A percentile compares a stretch with the other conserved stretches of the same genome.
phyloP scores from a whole-genome alignment of 495 filamentous ascomycete genomes.

The Tuber indicum region DNA sequence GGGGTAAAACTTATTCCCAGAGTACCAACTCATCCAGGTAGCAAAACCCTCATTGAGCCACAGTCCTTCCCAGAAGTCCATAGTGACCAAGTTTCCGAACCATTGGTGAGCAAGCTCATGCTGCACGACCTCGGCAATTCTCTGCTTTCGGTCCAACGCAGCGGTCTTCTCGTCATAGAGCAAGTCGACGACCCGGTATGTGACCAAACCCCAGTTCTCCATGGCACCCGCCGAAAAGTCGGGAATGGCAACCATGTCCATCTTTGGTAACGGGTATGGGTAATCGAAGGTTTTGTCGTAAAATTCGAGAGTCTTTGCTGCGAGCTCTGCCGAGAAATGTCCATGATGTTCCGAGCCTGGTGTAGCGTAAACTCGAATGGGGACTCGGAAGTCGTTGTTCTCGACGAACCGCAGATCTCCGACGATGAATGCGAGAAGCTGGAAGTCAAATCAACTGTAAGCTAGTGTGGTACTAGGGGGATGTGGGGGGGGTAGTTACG shows the following conservation, averaged over 20 bases:
- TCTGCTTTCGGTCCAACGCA: slow-evolving; percentile 85
- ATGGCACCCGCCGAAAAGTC: slow-evolving; percentile 91
- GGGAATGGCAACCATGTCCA: slow-evolving; percentile 97
- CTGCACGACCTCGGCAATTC: slow-evolving; percentile 89
- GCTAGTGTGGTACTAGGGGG: not conserved
- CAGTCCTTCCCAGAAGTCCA: slow-evolving; percentile 98
- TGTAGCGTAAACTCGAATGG: slow-evolving; percentile 63
- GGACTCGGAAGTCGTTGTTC: slow-evolving; percentile 65
- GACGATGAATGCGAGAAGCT: slow-evolving; percentile 65
- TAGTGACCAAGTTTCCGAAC: slow-evolving; percentile 98
- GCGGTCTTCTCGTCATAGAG: slow-evolving; percentile 87
- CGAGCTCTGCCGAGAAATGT: slow-evolving; percentile 62
- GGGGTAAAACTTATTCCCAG: slow-evolving; percentile 80
- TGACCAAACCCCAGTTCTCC: slow-evolving; percentile 99
- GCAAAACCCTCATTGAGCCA: slow-evolving; percentile 99
- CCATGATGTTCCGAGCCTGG: slow-evolving; percentile 60
- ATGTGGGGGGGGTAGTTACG: slow-evolving; percentile 16
- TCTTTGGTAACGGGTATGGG: slow-evolving; percentile 68
- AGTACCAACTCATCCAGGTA: slow-evolving; percentile 74
- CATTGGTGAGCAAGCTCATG: slow-evolving; percentile 98
- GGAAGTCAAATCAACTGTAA: slow-evolving; percentile 19
- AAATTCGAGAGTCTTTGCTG: slow-evolving; percentile 61
- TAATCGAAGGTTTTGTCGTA: slow-evolving; percentile 72
- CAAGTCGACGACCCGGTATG: slow-evolving; percentile 86
- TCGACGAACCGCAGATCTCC: slow-evolving; percentile 71